Evolutionary conservation across 257 asterid genomes (phyloP).

Genomic region (Lantana camara): DNA sequence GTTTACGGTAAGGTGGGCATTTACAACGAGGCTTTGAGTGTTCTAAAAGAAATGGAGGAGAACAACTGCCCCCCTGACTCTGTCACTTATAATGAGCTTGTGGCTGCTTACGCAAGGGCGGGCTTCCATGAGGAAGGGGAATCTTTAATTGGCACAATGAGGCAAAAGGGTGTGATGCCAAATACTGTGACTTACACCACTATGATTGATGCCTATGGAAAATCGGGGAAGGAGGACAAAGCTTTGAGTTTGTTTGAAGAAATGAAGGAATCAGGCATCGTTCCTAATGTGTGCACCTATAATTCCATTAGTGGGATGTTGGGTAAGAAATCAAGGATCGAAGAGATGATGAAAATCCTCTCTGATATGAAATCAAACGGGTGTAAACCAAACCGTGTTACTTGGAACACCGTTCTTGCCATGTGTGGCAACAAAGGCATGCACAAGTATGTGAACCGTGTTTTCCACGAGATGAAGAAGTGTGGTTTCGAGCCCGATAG

Average conservation of each 20-base stretch:
- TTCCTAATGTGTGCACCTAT: constrained; percentile 90
- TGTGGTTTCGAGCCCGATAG: constrained; percentile 92
- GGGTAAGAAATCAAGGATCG: constrained; percentile 82
- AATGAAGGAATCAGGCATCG: constrained; percentile 92
- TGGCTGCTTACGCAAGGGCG: constrained; percentile 86
- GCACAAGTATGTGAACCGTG: constrained; percentile 70
- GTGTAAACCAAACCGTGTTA: constrained; percentile 75
- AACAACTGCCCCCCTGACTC: constrained; percentile 81
- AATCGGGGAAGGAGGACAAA: constrained; percentile 71
- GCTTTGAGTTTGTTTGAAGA: constrained; percentile 66
- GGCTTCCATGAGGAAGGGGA: constrained; percentile 94
- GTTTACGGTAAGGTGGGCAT: constrained; percentile 87
- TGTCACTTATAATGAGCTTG: constrained; percentile 91
- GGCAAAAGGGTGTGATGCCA: constrained; percentile 74
- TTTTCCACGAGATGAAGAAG: constrained; percentile 83
- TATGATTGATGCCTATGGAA: constrained; percentile 93
- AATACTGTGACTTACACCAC: constrained; percentile 92
- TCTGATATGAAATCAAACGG: constrained; percentile 83
- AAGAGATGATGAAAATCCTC: constrained; percentile 79
- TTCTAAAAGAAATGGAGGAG: constrained; percentile 88
- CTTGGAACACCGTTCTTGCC: constrained; percentile 94
- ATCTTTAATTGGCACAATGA: constrained; percentile 72
- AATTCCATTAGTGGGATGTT: constrained; percentile 90
- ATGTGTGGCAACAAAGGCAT: constrained; percentile 86
- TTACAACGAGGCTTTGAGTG: constrained; percentile 75